Evolutionary conservation across 2,329 filamentous ascomycete genomes (phyloP).

Genomic region (Alternaria gansuensis): DNA sequence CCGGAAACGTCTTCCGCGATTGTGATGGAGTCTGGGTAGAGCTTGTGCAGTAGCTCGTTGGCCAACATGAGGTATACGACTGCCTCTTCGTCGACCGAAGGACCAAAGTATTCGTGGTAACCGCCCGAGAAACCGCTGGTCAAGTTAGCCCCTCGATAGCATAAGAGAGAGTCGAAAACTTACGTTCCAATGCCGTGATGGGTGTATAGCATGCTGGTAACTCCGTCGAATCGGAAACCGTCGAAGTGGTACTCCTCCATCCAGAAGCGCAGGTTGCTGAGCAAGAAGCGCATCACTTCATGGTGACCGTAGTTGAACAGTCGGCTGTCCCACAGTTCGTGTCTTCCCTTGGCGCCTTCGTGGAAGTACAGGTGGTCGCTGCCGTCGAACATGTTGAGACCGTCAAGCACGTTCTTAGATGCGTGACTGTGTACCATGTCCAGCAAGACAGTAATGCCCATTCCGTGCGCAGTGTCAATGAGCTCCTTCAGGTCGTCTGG

Average conservation of each 20-base stretch:
- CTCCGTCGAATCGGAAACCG: slow-evolving; percentile 96
- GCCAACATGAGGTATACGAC: slow-evolving; percentile 95
- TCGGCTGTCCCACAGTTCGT: slow-evolving; percentile 95
- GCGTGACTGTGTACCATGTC: slow-evolving; percentile 98
- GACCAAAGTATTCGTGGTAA: slow-evolving; percentile 97
- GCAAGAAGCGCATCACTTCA: slow-evolving; percentile 92
- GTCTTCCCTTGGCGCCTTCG: slow-evolving; percentile 79
- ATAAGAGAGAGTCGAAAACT: slow-evolving; percentile 53
- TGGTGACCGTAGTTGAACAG: slow-evolving; percentile 97
- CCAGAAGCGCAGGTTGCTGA: slow-evolving; percentile 97
- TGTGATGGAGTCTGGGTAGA: slow-evolving; percentile 88
- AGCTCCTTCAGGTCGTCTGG: slow-evolving; percentile 97
- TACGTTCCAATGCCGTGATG: slow-evolving; percentile 98
- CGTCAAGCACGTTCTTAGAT: slow-evolving; percentile 95
- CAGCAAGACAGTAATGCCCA: slow-evolving; percentile 90
- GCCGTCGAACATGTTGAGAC: slow-evolving; percentile 94
- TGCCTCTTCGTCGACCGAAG: slow-evolving; percentile 88
- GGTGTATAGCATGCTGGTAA: slow-evolving; percentile 96
- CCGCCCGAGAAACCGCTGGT: slow-evolving; percentile 91
- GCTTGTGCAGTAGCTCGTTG: slow-evolving; percentile 91
- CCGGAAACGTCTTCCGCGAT: slow-evolving; percentile 97
- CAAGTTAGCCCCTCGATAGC: slow-evolving; percentile 29
- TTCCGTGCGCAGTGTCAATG: slow-evolving; percentile 89
- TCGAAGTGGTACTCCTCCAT: slow-evolving; percentile 99
- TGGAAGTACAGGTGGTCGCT: slow-evolving; percentile 98